Evolutionary conservation across 306 rosid species (phyloP).

Genomic region (Lagenaria siceraria): DNA sequence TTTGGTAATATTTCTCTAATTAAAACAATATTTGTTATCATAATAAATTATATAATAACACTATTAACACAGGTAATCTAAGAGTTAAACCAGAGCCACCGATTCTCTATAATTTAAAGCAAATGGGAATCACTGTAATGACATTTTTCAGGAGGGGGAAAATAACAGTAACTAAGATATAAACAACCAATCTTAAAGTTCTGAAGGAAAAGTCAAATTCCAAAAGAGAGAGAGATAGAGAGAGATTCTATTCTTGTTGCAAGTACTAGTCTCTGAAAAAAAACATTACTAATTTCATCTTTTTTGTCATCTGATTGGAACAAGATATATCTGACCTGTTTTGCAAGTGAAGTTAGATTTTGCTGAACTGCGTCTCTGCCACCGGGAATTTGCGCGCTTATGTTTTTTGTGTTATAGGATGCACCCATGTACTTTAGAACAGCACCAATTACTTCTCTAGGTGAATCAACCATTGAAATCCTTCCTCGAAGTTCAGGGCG

Average conservation of each 20-base stretch:
- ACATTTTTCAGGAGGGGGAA: background rate
- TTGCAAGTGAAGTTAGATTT: slow-evolving; percentile 50
- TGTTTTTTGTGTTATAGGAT: slow-evolving; percentile 54
- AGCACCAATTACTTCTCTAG: slow-evolving; percentile 89
- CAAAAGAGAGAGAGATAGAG: background rate
- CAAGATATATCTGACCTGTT: slow-evolving; percentile 47
- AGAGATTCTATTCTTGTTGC: background rate
- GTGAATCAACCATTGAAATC: slow-evolving; percentile 84
- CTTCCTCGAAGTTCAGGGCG: slow-evolving; percentile 80
- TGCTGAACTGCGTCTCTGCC: slow-evolving; percentile 56
- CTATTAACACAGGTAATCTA: background rate
- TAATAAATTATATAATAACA: background rate
- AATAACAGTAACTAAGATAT: background rate
- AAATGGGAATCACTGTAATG: background rate
- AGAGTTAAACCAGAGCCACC: background rate
- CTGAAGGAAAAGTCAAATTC: background rate
- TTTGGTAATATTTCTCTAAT: background rate
- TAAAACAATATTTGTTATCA: background rate
- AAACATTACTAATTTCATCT: background rate
- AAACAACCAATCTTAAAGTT: background rate
- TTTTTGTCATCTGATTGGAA: background rate
- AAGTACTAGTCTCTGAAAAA: background rate
- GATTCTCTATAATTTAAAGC: background rate
- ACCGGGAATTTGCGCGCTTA: slow-evolving; percentile 45
- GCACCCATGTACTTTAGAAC: slow-evolving; percentile 93